Conservation (phyloP, 495 filamentous ascomycete genomes). For the Penicillium antarcticum region DNA sequence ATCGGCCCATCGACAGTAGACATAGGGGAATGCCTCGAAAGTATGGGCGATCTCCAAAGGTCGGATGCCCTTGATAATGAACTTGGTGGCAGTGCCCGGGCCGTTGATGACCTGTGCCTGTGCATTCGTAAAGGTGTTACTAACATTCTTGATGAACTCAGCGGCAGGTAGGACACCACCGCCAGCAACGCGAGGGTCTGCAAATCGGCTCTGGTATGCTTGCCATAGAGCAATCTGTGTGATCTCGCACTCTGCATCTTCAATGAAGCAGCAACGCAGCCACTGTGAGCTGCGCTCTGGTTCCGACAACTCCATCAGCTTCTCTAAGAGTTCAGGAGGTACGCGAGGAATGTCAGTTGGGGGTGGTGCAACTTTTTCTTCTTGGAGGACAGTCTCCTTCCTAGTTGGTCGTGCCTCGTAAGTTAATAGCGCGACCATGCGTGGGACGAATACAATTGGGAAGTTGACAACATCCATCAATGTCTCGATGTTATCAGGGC, state of each 20-base stretch:
- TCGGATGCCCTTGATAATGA: slow-evolving; percentile 91
- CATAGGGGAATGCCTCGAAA: slow-evolving; percentile 56
- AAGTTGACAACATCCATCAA: slow-evolving; percentile 60
- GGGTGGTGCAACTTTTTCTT: slow-evolving; percentile 46
- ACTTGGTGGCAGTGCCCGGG: slow-evolving; percentile 59
- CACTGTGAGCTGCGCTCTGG: slow-evolving; percentile 86
- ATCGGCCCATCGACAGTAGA: slow-evolving; percentile 54
- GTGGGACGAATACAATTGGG: slow-evolving; percentile 62
- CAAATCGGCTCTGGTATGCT: slow-evolving; percentile 86
- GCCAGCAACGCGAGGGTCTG: slow-evolving; percentile 41
- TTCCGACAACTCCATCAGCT: slow-evolving; percentile 71
- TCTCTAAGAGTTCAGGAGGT: slow-evolving; percentile 71
- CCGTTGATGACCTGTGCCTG: slow-evolving; percentile 76
- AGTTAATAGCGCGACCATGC: slow-evolving; percentile 72
- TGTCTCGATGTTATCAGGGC: slow-evolving; percentile 77
- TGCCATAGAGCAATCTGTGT: slow-evolving; percentile 97
- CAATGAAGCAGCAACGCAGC: slow-evolving; percentile 67
- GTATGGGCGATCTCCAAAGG: slow-evolving; percentile 72
- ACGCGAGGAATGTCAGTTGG: slow-evolving; percentile 68
- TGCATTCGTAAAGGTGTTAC: slow-evolving; percentile 67
- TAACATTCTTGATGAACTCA: slow-evolving; percentile 97
- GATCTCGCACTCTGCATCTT: slow-evolving; percentile 78
- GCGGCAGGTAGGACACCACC: slow-evolving; percentile 75
- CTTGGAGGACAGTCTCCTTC: slow-evolving; percentile 39
- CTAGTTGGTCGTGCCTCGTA: slow-evolving; percentile 54